A percentile compares a stretch with the other conserved stretches of the same genome.
These are phyloP conservation scores for Jackrogersella multiformis DNA, from an alignment of 495 filamentous ascomycete species.

Conservation along the genomic window DNA sequence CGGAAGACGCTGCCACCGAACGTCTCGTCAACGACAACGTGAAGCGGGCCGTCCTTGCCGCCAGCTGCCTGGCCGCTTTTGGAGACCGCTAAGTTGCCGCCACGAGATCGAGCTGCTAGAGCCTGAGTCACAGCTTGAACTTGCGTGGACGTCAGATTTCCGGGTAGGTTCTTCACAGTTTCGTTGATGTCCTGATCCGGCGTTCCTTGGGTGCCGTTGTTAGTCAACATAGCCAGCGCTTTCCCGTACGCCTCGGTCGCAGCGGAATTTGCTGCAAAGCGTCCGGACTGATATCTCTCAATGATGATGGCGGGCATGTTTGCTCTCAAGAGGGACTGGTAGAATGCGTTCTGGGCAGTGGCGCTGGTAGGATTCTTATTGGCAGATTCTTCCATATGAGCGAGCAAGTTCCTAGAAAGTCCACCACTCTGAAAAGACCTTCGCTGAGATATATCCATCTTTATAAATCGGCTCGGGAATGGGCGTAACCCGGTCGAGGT, in stretches of 20 bases:
- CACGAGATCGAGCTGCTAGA: conserved; percentile 76
- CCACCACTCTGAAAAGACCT: conserved; percentile 54
- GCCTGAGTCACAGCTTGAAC: conserved; percentile 88
- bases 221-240: conserved; percentile 71
- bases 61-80: conserved; percentile 61
- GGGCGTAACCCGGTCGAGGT: conserved; percentile 37
- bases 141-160: conserved; percentile 66
- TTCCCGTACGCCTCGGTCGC: conserved; percentile 78
- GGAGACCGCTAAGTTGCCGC: conserved; percentile 68
- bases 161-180: conserved; percentile 44
- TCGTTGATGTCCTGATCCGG: conserved; percentile 45
- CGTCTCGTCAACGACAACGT: conserved; percentile 96
- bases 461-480: conserved; percentile 32
- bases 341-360: conserved; percentile 90
- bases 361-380: conserved; percentile 90
- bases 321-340: conserved; percentile 86
- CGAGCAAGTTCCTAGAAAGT: conserved; percentile 59
- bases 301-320: conserved; percentile 92
- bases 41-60: conserved; percentile 80
- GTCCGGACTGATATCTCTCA: conserved; percentile 84
- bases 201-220: conserved; percentile 46
- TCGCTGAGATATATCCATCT: conserved; percentile 36
- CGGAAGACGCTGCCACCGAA: conserved; percentile 80
- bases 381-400: conserved; percentile 78
- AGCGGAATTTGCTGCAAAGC: conserved; percentile 78